Conservation (phyloP, 495 filamentous ascomycete species). For the Lophiotrema nucula region DNA sequence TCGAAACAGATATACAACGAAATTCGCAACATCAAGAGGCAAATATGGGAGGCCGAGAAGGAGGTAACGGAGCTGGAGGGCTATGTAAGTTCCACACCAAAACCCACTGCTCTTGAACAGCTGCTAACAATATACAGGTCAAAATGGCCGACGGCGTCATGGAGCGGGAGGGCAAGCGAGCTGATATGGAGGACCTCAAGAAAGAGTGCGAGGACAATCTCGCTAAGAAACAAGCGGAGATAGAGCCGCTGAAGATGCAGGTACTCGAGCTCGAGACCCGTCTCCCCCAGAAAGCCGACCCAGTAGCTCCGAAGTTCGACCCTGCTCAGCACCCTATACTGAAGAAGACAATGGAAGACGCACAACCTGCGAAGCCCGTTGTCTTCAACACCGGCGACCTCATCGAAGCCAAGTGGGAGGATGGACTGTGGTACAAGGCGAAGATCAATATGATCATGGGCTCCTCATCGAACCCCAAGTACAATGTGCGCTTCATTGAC, state of each 20-base stretch:
- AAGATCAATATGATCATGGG: conserved; percentile 92
- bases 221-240: too few relatives aligned
- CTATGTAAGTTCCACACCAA: too few relatives aligned
- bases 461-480: conserved; percentile 80
- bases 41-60: too few relatives aligned
- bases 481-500: conserved; percentile 88
- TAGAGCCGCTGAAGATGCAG: not conserved
- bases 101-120: too few relatives aligned
- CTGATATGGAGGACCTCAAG: too few relatives aligned
- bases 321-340: conserved; percentile 44
- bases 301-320: conserved; percentile 32
- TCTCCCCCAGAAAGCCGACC: not conserved
- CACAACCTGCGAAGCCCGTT: conserved; percentile 42
- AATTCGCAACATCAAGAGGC: too few relatives aligned
- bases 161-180: too few relatives aligned
- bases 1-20: too few relatives aligned
- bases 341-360: conserved; percentile 44
- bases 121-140: too few relatives aligned
- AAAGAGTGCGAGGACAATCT: not conserved
- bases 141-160: too few relatives aligned
- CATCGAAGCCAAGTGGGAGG: conserved; percentile 88
- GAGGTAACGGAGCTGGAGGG: too few relatives aligned
- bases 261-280: conserved; percentile 2
- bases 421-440: conserved; percentile 88
- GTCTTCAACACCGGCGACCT: conserved; percentile 82